phyloP scores from a whole-genome alignment of 257 asterid species.

The Nicotiana obtusifolia region DNA sequence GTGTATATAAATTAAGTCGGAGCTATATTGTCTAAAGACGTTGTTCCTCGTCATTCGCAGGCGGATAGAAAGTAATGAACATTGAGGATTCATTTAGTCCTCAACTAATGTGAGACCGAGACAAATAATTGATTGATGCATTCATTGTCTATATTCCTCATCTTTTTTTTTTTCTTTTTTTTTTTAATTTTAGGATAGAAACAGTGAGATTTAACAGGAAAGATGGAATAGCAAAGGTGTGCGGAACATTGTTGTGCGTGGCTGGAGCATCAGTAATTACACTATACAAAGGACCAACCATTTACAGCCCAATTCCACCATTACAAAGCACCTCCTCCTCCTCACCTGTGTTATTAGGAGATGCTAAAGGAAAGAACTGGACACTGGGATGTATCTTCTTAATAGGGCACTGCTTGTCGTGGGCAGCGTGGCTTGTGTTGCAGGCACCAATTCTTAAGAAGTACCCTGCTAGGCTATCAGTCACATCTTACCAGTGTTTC shows the following conservation, averaged over 20 bases:
- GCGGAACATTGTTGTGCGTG: constrained; percentile 71
- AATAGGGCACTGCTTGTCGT: constrained; percentile 89
- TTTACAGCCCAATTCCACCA: constrained; percentile 63
- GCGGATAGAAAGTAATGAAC: too few relatives aligned
- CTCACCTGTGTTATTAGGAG: constrained; percentile 36
- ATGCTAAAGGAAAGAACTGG: constrained; percentile 75
- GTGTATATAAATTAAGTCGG: too few relatives aligned
- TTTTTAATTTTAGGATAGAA: constrained; percentile 49
- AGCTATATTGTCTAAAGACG: too few relatives aligned
- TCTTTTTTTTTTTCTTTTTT: not conserved
- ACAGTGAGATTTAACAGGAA: constrained; percentile 65
- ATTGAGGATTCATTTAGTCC: not conserved
- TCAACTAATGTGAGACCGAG: too few relatives aligned
- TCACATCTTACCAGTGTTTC: constrained; percentile 85
- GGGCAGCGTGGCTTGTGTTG: constrained; percentile 91
- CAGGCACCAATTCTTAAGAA: constrained; percentile 76
- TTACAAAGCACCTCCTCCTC: constrained; percentile 13
- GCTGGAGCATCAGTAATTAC: constrained; percentile 96
- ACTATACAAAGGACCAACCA: constrained; percentile 82
- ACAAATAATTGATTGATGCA: too few relatives aligned
- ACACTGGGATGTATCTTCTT: constrained; percentile 75
- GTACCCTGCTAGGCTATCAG: constrained; percentile 84
- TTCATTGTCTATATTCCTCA: not conserved
- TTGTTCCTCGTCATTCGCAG: too few relatives aligned
- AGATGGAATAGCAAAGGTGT: constrained; percentile 76